Evolutionary conservation across 2,329 filamentous ascomycete species (phyloP), one percentile per base, ranked within the genome.

Genomic region (Pseudofabraea citricarpa): DNA sequence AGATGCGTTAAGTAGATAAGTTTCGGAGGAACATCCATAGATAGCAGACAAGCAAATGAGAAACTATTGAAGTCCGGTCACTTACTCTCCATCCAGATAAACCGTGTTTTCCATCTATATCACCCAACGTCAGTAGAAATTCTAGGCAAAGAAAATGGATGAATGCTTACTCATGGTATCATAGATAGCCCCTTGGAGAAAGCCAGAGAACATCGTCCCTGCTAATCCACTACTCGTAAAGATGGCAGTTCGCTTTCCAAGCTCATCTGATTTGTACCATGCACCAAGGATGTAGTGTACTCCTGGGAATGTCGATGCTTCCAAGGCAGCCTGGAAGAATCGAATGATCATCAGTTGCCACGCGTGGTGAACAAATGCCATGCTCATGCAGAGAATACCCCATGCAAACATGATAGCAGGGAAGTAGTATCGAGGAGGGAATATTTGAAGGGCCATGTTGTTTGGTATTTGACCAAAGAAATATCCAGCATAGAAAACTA

Each of bases 351-450:
- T 79, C 55, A 80, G 76, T 39, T 69, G 60, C 52, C 70, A 63
- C 0, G 74, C 73, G 6, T 62, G 66, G 12, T 73, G 69, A 0
- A 64, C 69, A 7, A 70, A 67, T 2, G 73, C 75, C 2, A 75
- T 79, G 19, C 69, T 65, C 74, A 82, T 79, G 3, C 79, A 83
- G 33, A 85, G 60, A 1, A 69, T 65, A 4, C 73, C 78, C 81
- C 81, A 84, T 45, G 75, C 55, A 24, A 80, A 46, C 73, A 81
- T 81, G 70, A 79, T 80, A 23, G 67, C 53, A 1, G 78, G 78
- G 54, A 80, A 80, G 64, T 75, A 82, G 49, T 74, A 64, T 10
- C 77, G 69, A 2, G 79, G 79, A 35, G 72, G 70, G 44, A 84
- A 56, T 51, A 81, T 79, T 57, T 83, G 75, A 9, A 56, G 56